Percentiles rank a stretch among this genome's conserved stretches.
These are phyloP conservation scores for Fusarium ambrosium DNA, from an alignment of 2,329 filamentous ascomycete species.

Conservation along the genomic window DNA sequence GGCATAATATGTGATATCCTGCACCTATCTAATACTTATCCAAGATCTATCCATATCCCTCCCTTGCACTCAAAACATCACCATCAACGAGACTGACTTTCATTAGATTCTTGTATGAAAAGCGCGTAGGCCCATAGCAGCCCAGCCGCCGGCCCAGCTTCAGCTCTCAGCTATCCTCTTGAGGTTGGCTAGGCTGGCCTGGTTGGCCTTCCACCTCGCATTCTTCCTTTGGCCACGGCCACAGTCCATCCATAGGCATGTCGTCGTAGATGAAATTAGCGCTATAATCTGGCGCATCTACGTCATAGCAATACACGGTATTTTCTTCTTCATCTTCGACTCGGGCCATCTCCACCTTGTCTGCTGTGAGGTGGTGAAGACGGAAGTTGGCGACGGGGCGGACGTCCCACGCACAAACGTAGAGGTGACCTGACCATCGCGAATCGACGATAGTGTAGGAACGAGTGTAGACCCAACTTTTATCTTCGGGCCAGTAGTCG, in stretches of 20 bases:
- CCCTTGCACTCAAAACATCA: not conserved
- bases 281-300: not conserved
- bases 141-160: not conserved
- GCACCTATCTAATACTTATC: too few relatives aligned
- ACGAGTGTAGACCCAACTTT: not conserved
- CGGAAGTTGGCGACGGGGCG: not conserved
- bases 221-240: not conserved
- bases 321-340: not conserved
- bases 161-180: too few relatives aligned
- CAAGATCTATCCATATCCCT: too few relatives aligned
- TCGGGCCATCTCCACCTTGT: not conserved
- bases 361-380: not conserved
- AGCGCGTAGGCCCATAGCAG: not conserved
- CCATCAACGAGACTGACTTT: not conserved
- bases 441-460: not conserved
- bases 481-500: not conserved
- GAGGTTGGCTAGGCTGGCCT: too few relatives aligned
- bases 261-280: constrained; percentile 6
- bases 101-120: not conserved
- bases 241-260: not conserved
- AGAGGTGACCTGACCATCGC: not conserved
- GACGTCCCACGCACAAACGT: not conserved
- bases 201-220: not conserved
- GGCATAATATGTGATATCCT: too few relatives aligned
- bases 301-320: not conserved